These are phyloP conservation scores for Fusarium sublunatum DNA, from an alignment of 2,329 filamentous ascomycete species.

Conservation along the genomic window DNA sequence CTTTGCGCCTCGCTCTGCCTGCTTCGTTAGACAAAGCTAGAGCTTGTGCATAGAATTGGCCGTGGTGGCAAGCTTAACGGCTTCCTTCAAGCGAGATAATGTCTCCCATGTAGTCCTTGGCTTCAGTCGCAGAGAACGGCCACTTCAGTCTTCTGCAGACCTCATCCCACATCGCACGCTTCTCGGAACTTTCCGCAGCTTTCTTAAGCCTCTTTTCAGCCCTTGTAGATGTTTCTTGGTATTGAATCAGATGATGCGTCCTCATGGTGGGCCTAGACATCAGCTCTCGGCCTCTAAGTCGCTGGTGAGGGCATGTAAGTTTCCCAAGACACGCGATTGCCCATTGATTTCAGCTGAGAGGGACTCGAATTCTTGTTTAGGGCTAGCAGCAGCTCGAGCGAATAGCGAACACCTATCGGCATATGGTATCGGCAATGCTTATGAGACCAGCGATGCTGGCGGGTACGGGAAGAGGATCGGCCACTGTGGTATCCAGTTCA, in stretches of 20 bases:
- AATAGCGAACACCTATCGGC: conserved; percentile 13
- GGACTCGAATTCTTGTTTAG: conserved; percentile 3
- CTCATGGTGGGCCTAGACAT: conserved; percentile 4
- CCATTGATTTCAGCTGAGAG: conserved; percentile 12
- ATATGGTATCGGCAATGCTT: conserved; percentile 10
- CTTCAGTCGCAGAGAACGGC: conserved; percentile 22
- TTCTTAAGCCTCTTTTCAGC: conserved; percentile 3
- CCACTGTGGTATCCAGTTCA: neutral
- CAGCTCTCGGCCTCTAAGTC: conserved; percentile 12
- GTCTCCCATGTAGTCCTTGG: conserved; percentile 6
- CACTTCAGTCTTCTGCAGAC: conserved; percentile 14
- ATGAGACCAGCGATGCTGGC: conserved; percentile 22
- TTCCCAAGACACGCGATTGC: neutral
- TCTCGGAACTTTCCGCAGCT: conserved; percentile 1
- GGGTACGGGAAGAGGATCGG: conserved; percentile 18
- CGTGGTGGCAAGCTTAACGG: neutral
- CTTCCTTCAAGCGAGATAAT: conserved; percentile 17
- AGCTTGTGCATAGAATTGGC: conserved; percentile 23
- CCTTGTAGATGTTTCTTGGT: conserved; percentile 1
- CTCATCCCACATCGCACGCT: neutral
- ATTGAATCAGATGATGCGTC: neutral
- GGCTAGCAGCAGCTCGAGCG: neutral
- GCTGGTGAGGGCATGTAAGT: conserved; percentile 3
- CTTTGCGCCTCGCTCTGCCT: neutral
- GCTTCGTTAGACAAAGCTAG: conserved; percentile 2